A percentile compares a stretch with the other conserved stretches of the same genome.
Evolutionary conservation across 2,329 filamentous ascomycete species (phyloP).

Genomic region (Xylariaceae sp.): DNA sequence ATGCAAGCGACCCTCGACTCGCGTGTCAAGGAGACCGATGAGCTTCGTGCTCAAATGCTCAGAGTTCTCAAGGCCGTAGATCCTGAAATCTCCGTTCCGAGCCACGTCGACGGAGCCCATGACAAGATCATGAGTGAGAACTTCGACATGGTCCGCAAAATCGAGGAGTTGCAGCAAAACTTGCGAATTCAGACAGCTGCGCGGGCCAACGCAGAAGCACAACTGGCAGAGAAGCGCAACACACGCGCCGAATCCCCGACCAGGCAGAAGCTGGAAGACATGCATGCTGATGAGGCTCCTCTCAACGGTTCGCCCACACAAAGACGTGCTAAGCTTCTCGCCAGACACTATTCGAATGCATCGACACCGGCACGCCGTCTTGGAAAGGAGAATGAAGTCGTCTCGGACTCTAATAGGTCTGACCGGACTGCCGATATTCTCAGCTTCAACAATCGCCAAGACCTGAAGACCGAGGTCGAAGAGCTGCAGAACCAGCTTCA

Average conservation of each 20-base stretch:
- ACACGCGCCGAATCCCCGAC: slow-evolving; percentile 66
- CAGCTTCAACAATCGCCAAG: slow-evolving; percentile 82
- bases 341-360: slow-evolving; percentile 62
- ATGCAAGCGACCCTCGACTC: slow-evolving; percentile 74
- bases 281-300: slow-evolving; percentile 75
- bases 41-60: slow-evolving; percentile 74
- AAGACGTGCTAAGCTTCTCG: slow-evolving; percentile 50
- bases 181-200: slow-evolving; percentile 78
- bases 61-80: slow-evolving; percentile 83
- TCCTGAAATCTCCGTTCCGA: slow-evolving; percentile 61
- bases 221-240: slow-evolving; percentile 71
- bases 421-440: slow-evolving; percentile 81
- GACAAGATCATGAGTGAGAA: slow-evolving; percentile 66
- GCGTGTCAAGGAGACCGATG: slow-evolving; percentile 73
- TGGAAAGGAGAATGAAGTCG: slow-evolving; percentile 56
- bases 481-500: slow-evolving; percentile 92
- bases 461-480: slow-evolving; percentile 84
- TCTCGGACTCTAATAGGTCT: slow-evolving; percentile 72
- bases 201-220: slow-evolving; percentile 73
- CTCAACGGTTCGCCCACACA: slow-evolving; percentile 70
- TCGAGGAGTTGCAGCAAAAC: slow-evolving; percentile 85
- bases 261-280: slow-evolving; percentile 77
- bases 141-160: slow-evolving; percentile 79
- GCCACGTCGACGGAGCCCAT: slow-evolving; percentile 52
- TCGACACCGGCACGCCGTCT: slow-evolving; percentile 73